Conservation (phyloP, 371 early-diverging fungal species). For the Umbelopsis sp. region DNA sequence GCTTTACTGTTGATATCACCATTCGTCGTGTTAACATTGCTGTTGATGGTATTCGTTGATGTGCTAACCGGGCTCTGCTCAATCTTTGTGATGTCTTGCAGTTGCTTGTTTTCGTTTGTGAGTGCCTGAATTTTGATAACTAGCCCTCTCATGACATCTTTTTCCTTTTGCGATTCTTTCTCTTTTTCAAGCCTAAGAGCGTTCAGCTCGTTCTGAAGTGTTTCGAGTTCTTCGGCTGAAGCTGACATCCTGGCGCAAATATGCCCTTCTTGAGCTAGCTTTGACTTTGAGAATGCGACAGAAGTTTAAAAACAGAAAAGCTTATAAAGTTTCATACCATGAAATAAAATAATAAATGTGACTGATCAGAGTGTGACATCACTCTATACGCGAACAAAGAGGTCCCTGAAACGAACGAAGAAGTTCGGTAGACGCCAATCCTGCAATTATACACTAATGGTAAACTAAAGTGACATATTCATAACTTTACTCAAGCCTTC, state of each 20-base stretch:
- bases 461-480: background rate
- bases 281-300: too few relatives aligned
- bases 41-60: background rate
- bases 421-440: too few relatives aligned
- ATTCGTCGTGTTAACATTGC: background rate
- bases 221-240: background rate
- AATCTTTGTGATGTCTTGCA: background rate
- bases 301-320: too few relatives aligned
- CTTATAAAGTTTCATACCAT: too few relatives aligned
- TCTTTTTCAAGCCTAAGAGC: background rate
- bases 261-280: too few relatives aligned
- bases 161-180: constrained; percentile 28
- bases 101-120: constrained; percentile 32
- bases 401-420: too few relatives aligned
- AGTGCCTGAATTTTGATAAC: constrained; percentile 42
- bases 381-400: too few relatives aligned
- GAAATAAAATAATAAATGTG: too few relatives aligned
- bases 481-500: too few relatives aligned
- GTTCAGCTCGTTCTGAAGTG: background rate
- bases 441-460: background rate
- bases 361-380: too few relatives aligned
- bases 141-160: constrained; percentile 44
- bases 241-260: background rate
- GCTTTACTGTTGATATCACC: background rate
- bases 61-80: background rate